Evolutionary conservation across 345 rosid genomes (phyloP).

Genomic region (Populus simonii): DNA sequence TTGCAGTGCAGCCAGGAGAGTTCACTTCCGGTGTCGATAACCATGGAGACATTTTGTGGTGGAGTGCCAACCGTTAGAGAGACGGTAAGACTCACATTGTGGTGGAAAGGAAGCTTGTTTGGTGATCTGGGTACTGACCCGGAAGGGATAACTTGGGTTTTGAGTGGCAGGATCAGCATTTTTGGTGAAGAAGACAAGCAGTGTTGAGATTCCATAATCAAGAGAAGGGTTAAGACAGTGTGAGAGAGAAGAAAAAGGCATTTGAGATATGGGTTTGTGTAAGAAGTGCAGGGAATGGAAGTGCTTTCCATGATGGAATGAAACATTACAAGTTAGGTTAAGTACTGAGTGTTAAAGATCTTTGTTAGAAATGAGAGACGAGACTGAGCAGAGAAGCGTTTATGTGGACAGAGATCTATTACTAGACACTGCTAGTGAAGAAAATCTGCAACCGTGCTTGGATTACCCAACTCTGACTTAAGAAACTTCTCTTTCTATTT

Average conservation of each 20-base stretch:
- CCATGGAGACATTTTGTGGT: constrained; percentile 86
- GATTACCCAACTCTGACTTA: no score
- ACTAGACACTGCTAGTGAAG: no score
- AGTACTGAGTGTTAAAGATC: background rate
- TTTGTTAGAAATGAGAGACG: no score
- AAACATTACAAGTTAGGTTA: background rate
- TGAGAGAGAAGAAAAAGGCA: background rate
- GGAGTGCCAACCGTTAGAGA: constrained; percentile 78
- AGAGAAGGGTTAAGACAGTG: background rate
- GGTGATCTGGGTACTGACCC: constrained; percentile 45
- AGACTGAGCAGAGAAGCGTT: no score
- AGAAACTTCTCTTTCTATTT: no score
- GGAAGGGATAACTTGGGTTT: constrained; percentile 41
- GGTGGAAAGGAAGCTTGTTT: constrained; percentile 74
- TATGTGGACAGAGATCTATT: no score
- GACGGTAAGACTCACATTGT: constrained; percentile 75
- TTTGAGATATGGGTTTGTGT: background rate
- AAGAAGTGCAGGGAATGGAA: no score
- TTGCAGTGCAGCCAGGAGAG: constrained; percentile 92
- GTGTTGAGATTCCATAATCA: background rate
- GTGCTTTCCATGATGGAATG: background rate
- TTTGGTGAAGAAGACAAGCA: constrained; percentile 20
- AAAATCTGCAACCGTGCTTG: no score
- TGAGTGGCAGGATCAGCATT: constrained; percentile 55
- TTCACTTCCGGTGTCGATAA: constrained; percentile 88